Base-by-base conservation (phyloP, 1,284 basidiomycete genomes). In the Quambalaria eucalypti region DNA sequence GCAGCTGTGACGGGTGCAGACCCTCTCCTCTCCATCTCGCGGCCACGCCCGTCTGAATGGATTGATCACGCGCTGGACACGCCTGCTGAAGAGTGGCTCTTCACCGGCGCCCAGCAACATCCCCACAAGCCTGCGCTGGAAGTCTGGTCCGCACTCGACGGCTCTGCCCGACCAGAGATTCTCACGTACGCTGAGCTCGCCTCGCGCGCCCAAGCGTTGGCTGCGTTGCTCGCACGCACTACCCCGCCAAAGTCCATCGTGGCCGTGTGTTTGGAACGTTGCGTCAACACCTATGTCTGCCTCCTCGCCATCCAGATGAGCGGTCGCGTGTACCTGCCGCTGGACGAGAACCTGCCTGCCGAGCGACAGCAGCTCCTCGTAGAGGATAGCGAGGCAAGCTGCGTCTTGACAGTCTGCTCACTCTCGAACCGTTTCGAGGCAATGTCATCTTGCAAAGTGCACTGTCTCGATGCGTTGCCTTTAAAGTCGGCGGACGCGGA, bases 261-360 rank as follows among this genome's bases (percentile, higher is more conserved):
- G 7, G 71, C 60, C 2, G 68, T 74, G 10, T 61, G 59, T 25
- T 54, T 74, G 7, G 47, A 56, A 33, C 65, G 71, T 26, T 62
- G 61, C 46, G 28, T 63, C 1, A 60, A 61, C n/a, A 66, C 70
- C 38, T 74, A 74, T 50, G 51, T 65, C 10, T 56, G 49, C 0
- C 61, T 71, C 0, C 48, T 71, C 2, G 71, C 56, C 5, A 60
- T 73, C 39, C 54, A 73, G 25, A 63, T 58, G 33, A 60, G 65
- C 9, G 66, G 73, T 1, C 61, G 62, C 16, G 52, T 64, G 9
- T 77, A 76, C 49, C 49, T 77, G 16, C 74, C 76, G 3, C 65
- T 77, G 21, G 74, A 75, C 51, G 65, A 63, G 39, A 66, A 71
- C 28, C 62, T 76, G 21, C 74, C 76, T 0, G 25, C 47, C 8